Conservation (phyloP, 176 grass and related monocot genomes). For the Oryza coarctata region DNA sequence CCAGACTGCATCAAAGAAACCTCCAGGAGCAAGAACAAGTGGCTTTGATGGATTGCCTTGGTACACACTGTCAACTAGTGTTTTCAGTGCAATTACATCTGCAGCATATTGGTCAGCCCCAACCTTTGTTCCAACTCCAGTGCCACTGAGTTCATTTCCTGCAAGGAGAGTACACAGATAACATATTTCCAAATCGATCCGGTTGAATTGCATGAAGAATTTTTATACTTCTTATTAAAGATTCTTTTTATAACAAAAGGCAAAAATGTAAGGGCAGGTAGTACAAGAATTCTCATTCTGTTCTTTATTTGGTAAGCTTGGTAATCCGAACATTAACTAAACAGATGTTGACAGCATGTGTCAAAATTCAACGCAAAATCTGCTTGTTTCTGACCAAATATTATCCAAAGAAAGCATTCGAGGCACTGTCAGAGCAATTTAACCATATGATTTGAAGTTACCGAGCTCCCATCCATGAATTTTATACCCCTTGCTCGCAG, state of each 20-base stretch:
- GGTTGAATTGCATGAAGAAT: not conserved
- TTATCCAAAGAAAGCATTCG: not conserved
- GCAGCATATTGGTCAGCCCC: constrained; percentile 61
- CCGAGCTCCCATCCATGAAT: constrained; percentile 97
- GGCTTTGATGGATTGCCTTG: constrained; percentile 51
- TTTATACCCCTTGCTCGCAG: constrained; percentile 55
- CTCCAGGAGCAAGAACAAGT: constrained; percentile 78
- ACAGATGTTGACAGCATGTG: not conserved
- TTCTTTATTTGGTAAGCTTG: constrained; percentile 17
- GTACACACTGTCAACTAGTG: constrained; percentile 41
- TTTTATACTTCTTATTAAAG: not conserved
- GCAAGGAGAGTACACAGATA: not conserved
- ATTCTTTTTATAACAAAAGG: not conserved
- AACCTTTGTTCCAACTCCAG: constrained; percentile 59
- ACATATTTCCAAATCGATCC: not conserved
- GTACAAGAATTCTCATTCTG: not conserved
- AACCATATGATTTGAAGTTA: constrained; percentile 34
- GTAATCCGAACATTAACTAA: constrained; percentile 27
- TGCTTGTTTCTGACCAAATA: not conserved
- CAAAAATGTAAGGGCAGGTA: not conserved
- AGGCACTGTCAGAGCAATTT: not conserved
- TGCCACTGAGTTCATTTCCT: constrained; percentile 91
- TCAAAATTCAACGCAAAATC: not conserved
- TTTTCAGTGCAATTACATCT: constrained; percentile 68
- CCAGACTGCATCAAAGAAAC: constrained; percentile 74